Percentiles rank a stretch among this genome's conserved stretches.
These are phyloP conservation scores for Talaromyces sp. DNA, from an alignment of 2,329 filamentous ascomycete genomes.

Conservation along the genomic window DNA sequence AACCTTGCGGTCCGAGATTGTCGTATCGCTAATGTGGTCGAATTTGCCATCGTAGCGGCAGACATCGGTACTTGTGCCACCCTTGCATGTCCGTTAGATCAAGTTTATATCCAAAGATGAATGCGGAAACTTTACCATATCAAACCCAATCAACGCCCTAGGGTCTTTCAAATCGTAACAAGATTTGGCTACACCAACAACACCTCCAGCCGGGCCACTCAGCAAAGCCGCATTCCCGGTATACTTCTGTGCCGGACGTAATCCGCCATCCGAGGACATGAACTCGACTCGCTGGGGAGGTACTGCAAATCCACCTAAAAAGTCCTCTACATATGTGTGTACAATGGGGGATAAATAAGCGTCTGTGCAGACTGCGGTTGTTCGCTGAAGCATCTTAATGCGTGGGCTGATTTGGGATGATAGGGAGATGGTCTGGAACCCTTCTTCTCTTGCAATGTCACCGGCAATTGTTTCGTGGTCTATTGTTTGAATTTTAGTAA, in stretches of 20 bases:
- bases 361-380: conserved; percentile 69
- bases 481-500: not conserved
- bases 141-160: conserved; percentile 76
- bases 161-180: conserved; percentile 69
- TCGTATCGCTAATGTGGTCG: conserved; percentile 89
- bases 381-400: conserved; percentile 70
- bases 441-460: conserved; percentile 66
- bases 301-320: conserved; percentile 3
- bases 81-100: conserved; percentile 51
- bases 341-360: conserved; percentile 73
- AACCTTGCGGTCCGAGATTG: conserved; percentile 85
- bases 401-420: conserved; percentile 76
- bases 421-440: conserved; percentile 65
- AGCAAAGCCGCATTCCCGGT: conserved; percentile 78
- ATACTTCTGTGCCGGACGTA: conserved; percentile 53
- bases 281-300: conserved; percentile 50
- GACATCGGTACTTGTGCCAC: conserved; percentile 82
- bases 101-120: too few relatives aligned
- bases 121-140: conserved; percentile 71
- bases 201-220: conserved; percentile 81
- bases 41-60: conserved; percentile 80
- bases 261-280: conserved; percentile 62
- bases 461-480: conserved; percentile 73
- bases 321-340: conserved; percentile 28
- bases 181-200: conserved; percentile 75